Percentiles rank a stretch among this genome's conserved stretches.
Evolutionary conservation across 495 filamentous ascomycete genomes (phyloP).

Genomic region (Cladorrhinum samala): DNA sequence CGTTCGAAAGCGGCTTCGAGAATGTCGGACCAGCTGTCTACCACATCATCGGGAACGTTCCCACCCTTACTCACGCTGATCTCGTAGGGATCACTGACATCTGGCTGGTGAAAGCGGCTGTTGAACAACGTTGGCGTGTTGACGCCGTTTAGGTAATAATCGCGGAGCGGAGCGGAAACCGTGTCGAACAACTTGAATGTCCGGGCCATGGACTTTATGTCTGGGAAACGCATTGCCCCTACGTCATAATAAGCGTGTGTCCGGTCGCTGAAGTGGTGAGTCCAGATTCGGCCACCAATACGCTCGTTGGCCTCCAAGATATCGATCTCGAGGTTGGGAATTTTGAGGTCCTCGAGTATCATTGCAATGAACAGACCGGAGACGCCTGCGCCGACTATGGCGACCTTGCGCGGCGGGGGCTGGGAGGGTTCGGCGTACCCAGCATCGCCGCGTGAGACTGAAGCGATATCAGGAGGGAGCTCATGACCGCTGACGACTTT

Average conservation of each 20-base stretch:
- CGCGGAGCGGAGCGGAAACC: neutral
- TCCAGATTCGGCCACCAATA: slow-evolving; percentile 28
- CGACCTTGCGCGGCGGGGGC: neutral
- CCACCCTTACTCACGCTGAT: neutral
- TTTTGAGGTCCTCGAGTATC: neutral
- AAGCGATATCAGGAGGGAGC: neutral
- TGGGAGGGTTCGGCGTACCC: neutral
- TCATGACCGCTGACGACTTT: neutral
- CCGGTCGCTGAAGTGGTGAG: slow-evolving; percentile 23
- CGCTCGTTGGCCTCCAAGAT: slow-evolving; percentile 26
- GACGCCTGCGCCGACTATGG: neutral
- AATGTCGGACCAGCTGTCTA: neutral
- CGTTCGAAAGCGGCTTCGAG: neutral
- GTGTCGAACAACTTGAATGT: slow-evolving; percentile 10
- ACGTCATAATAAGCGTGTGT: slow-evolving; percentile 40
- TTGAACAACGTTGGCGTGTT: neutral
- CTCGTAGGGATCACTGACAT: neutral
- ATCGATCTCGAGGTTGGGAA: slow-evolving; percentile 5
- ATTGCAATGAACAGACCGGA: neutral
- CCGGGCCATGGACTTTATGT: slow-evolving; percentile 22
- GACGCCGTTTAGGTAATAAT: neutral
- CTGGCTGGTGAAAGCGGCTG: neutral
- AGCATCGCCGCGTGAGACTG: neutral
- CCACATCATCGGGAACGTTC: neutral
- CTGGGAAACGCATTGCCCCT: slow-evolving; percentile 39